These are phyloP conservation scores for Aquilaria sinensis DNA, from an alignment of 345 rosid genomes.

Conservation along the genomic window DNA sequence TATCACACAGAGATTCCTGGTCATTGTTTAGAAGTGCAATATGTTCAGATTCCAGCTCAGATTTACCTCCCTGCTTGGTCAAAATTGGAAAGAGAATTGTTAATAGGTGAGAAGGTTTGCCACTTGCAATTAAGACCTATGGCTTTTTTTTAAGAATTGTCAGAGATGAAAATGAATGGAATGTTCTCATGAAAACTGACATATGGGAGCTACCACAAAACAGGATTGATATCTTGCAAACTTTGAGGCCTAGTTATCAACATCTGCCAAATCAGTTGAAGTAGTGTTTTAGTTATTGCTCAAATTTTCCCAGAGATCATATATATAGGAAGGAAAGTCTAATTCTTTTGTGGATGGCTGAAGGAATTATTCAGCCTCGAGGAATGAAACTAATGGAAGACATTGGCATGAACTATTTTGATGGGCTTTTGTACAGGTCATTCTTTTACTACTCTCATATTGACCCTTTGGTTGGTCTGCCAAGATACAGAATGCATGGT, in stretches of 20 bases:
- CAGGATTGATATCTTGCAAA: slow-evolving; percentile 10
- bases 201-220: neutral
- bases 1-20: slow-evolving; percentile 11
- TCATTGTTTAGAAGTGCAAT: slow-evolving; percentile 14
- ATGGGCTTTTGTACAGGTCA: neutral
- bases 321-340: slow-evolving; percentile 10
- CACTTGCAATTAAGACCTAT: slow-evolving; percentile 18
- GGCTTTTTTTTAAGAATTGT: slow-evolving; percentile 14
- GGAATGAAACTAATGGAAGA: slow-evolving; percentile 6
- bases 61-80: neutral
- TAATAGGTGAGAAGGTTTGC: slow-evolving; percentile 14
- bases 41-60: slow-evolving; percentile 7
- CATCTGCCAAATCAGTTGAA: slow-evolving; percentile 33
- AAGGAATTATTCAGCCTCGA: slow-evolving; percentile 12
- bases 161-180: slow-evolving; percentile 15
- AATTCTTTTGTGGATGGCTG: slow-evolving; percentile 21
- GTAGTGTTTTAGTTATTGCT: slow-evolving; percentile 34
- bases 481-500: slow-evolving; percentile 17
- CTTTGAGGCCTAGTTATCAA: slow-evolving; percentile 26
- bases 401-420: slow-evolving; percentile 10
- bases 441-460: slow-evolving; percentile 12
- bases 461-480: slow-evolving; percentile 5
- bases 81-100: slow-evolving; percentile 15
- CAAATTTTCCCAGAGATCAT: slow-evolving; percentile 26
- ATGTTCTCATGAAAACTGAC: slow-evolving; percentile 2